Evolutionary conservation across 768 basidiomycete species (phyloP), one percentile per base, ranked within the genome.

Genomic region (Collybia mongolica): DNA sequence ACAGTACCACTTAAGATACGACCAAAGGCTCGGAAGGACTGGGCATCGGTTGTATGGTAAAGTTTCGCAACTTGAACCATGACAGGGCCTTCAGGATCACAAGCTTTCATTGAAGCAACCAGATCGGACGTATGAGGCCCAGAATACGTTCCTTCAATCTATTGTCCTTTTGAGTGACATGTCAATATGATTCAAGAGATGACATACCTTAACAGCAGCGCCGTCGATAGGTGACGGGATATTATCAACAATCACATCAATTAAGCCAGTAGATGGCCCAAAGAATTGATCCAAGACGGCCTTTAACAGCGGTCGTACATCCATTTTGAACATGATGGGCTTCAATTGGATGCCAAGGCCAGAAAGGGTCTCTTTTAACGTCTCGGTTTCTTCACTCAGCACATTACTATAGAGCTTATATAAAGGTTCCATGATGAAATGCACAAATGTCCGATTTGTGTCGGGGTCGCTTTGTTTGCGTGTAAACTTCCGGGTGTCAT

Each of bases 361-460:
- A 8, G 71, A 72, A 40, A 99, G 74, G 3, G 96, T 99, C 51
- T 75, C 77, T 64, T 86, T 88, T 29, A 99, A 80, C 26, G 79
- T 77, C n/a, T 92, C 94, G 0, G 90, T 88, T 58, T 98, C 93
- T 68, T 96, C 90, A 61, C 94, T 94, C 37, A 99, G 73, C 3
- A 98, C 96, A 65, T 94, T 81, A 53, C 90, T 92, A 69, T 99
- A 98, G 24, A 99, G 78, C 72, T 98, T 99, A 75, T 98, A 99
- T 42, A 99, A 69, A 15, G 97, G 97, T 53, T 94, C 93, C 60
- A 99, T 75, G 60, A 99, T 87, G 71, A 99, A 99, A 63, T 97
- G 89, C 39, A 97, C 90, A 60, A 99, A 99, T 28, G 90, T 84
- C 22, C 97, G 81, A 44, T 80, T 79, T 38, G 83, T 75, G 58